Evolutionary conservation across 768 basidiomycete genomes (phyloP), one percentile per base, ranked within the genome.

Genomic region (Lentinula guzmanii): DNA sequence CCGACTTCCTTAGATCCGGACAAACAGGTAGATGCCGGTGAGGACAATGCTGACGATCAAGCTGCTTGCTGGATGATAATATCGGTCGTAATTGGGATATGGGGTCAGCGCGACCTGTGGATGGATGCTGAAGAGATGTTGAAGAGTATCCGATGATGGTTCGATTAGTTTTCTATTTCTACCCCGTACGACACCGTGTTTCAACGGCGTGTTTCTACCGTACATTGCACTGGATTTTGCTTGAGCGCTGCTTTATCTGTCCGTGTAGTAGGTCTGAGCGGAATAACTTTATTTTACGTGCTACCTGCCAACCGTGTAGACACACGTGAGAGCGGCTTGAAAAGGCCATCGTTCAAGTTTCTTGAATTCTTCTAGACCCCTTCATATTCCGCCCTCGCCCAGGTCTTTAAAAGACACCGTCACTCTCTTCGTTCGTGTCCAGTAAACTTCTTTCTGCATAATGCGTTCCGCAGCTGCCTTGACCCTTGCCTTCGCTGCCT

Each of bases 41-140:
- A 39, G 21, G 45, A 33, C 41, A 69, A 68, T 11, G 61, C 65
- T 45, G 75, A 76, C 69, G 63, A 66, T 52, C 68, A 70, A 76
- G 78, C 76, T 58, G 82, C 87, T 8, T 90, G 89, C 67, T 94
- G 92, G 92, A 78, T 93, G 63, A 76, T 91, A 41, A 76, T 93
- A 5, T 74, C 86, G 5, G 81, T 82, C 1, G 74, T 93, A 52
- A 79, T 82, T 28, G 82, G 80, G 18, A 71, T 87, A 2, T 94
- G 92, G 92, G 86, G 83, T 24, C 92, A 94, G 74, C 79, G 76
- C 56, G 92, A 94, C 70, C 72, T 94, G 45, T 94, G 91, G 91
- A 74, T 74, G 71, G 91, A 93, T 67, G 90, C 87, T 21, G 84
- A 86, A 67, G 75, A 72, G n/a, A 75, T 78, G 64, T 67, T 90